Evolutionary conservation across 768 basidiomycete species (phyloP), one percentile per base, ranked within the genome.

Genomic region (Suillus variegatus): DNA sequence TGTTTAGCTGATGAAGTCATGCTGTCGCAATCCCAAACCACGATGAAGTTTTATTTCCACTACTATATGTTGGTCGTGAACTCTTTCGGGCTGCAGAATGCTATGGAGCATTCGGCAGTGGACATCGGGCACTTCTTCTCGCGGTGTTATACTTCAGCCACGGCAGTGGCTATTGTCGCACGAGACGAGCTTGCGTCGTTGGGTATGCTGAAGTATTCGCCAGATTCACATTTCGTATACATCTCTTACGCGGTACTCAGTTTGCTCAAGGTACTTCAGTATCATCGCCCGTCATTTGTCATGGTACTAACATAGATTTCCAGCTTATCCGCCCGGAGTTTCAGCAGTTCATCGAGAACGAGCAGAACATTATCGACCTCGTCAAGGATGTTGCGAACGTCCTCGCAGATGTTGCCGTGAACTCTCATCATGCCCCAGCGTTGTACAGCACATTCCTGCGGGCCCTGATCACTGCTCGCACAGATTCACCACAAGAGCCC

Each of bases 21-120:
- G 65, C 69, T 69, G 61, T 75, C 76, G 36, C 71, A 79, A 49
- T 20, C 60, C 16, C 65, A 67, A 32, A 70, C 73, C 13, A 72
- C 75, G 56, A 82, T 85, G 35, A 80, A 85, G 68, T 96, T 95
- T 73, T 94, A 94, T 75, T 91, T 86, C 78, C 86, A 93, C 74
- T 97, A 97, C 71, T 87, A 90, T 32, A 86, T 87, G 78, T 85
- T 99, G 61, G 93, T 97, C 44, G 80, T 98, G 65, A 95, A 97
- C 74, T 97, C 96, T 1, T 99, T 99, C 70, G 97, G 97, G 13
- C 84, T 99, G 51, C 96, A 99, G 76, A 93, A 97, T 72, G 94
- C 97, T n/a, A 79, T 98, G 64, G 96, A 97, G 77, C 84, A 86
- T 22, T 83, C 86, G 4, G 78, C 85, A 0, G 77, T 91, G 51